Evolutionary conservation across 1,284 basidiomycete species (phyloP).

Genomic region (Chondrostereum purpureum): DNA sequence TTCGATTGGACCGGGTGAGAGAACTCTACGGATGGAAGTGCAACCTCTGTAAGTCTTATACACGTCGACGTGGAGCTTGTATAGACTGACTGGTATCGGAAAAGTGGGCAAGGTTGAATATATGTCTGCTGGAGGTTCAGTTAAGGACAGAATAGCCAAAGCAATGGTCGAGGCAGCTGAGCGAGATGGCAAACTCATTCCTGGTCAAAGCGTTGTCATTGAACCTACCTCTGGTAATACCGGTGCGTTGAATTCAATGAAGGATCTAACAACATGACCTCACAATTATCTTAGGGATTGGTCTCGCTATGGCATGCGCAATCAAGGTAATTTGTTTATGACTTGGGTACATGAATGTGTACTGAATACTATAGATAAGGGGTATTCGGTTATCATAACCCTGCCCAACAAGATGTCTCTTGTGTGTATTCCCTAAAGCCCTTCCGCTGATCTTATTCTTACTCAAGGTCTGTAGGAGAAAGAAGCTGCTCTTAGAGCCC

Average conservation of each 20-base stretch:
- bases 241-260: slow-evolving; percentile 47
- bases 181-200: slow-evolving; percentile 77
- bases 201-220: slow-evolving; percentile 88
- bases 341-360: slow-evolving; percentile 23
- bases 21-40: slow-evolving; percentile 75
- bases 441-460: neutral
- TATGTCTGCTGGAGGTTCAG: slow-evolving; percentile 86
- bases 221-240: slow-evolving; percentile 95
- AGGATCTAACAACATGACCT: slow-evolving; percentile 6
- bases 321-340: slow-evolving; percentile 60
- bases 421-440: slow-evolving; percentile 30
- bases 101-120: slow-evolving; percentile 89
- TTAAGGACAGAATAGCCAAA: slow-evolving; percentile 95
- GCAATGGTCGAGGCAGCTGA: slow-evolving; percentile 96
- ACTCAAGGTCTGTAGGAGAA: slow-evolving; percentile 62
- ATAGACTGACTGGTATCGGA: slow-evolving; percentile 3
- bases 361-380: slow-evolving; percentile 83
- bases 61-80: slow-evolving; percentile 5
- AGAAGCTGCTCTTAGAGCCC: slow-evolving; percentile 83
- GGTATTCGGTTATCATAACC: slow-evolving; percentile 90
- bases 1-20: slow-evolving; percentile 81
- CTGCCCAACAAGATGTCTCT: slow-evolving; percentile 95
- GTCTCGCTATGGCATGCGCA: slow-evolving; percentile 86
- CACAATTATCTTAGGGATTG: slow-evolving; percentile 70
- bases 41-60: slow-evolving; percentile 74